These are phyloP conservation scores for Epichloe uncinata DNA, from an alignment of 2,329 filamentous ascomycete species.

Conservation along the genomic window DNA sequence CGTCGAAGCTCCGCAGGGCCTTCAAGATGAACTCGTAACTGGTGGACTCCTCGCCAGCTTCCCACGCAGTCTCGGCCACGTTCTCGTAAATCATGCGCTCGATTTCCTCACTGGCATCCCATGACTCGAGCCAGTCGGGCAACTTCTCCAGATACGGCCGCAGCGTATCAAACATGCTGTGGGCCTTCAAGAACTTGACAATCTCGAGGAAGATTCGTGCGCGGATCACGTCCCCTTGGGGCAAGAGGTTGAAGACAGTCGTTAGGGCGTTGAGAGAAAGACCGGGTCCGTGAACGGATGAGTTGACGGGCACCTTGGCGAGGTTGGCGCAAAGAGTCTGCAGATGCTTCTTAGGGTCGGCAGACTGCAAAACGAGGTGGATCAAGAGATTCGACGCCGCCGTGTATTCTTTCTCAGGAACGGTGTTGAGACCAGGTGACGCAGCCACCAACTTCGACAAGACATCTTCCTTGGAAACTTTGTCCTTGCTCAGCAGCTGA, in stretches of 20 bases:
- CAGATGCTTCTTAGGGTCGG: conserved; percentile 74
- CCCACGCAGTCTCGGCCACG: conserved; percentile 67
- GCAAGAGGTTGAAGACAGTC: conserved; percentile 91
- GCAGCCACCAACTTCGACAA: conserved; percentile 81
- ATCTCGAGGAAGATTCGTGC: conserved; percentile 88
- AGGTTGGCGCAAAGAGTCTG: conserved; percentile 83
- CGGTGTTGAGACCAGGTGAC: conserved; percentile 62
- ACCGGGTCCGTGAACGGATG: conserved; percentile 70
- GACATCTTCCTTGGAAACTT: conserved; percentile 64
- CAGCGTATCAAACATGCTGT: conserved; percentile 69
- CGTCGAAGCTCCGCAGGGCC: conserved; percentile 47
- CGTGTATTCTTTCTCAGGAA: conserved; percentile 92
- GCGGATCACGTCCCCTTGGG: conserved; percentile 61
- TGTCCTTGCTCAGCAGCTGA: conserved; percentile 56
- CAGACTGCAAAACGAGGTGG: conserved; percentile 78
- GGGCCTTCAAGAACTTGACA: conserved; percentile 63
- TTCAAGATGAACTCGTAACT: conserved; percentile 56
- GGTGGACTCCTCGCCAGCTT: conserved; percentile 58
- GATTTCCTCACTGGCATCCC: conserved; percentile 73
- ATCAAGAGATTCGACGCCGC: conserved; percentile 94
- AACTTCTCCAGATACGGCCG: conserved; percentile 74
- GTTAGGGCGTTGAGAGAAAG: conserved; percentile 83
- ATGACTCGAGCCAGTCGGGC: conserved; percentile 67
- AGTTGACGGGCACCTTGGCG: conserved; percentile 71
- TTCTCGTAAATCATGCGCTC: conserved; percentile 74